Percentiles rank a stretch among this genome's conserved stretches.
phyloP scores from a whole-genome alignment of 176 grass and related monocot genomes.

The Carex littledalei region DNA sequence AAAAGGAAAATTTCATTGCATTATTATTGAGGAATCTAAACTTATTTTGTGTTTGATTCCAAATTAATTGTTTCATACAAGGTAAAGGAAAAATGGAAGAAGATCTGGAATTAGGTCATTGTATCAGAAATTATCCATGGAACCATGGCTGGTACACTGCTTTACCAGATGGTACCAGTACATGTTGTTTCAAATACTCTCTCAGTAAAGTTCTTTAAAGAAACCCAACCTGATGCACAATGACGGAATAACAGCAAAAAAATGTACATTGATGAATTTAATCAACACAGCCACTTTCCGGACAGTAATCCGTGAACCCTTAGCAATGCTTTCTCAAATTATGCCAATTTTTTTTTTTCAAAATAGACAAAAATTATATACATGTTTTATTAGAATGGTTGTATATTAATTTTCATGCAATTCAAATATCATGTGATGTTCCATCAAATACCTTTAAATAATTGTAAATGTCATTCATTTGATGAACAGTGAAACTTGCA shows the following conservation, averaged over 20 bases:
- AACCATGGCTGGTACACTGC: background rate
- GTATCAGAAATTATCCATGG: background rate
- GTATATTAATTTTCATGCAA: too few species aligned
- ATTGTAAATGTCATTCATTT: too few species aligned
- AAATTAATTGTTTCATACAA: background rate
- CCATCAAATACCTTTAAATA: too few species aligned
- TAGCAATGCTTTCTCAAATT: too few species aligned
- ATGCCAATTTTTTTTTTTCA: too few species aligned
- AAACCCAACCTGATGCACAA: too few species aligned
- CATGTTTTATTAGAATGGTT: too few species aligned
- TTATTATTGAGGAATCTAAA: background rate
- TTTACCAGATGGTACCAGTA: background rate
- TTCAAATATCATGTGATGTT: too few species aligned
- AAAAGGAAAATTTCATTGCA: background rate
- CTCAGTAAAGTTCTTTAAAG: background rate
- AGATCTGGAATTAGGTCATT: background rate
- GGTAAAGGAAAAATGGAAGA: background rate
- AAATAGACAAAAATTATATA: too few species aligned
- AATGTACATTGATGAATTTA: background rate
- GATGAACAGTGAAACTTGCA: too few species aligned
- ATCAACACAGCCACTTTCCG: background rate
- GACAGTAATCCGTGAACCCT: background rate
- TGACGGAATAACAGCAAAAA: background rate
- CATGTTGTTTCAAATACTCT: background rate
- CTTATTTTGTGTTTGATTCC: background rate